A percentile compares a stretch with the other conserved stretches of the same genome.
phyloP scores from a whole-genome alignment of 2,329 filamentous ascomycete species.

The Bipolaris gigantea region DNA sequence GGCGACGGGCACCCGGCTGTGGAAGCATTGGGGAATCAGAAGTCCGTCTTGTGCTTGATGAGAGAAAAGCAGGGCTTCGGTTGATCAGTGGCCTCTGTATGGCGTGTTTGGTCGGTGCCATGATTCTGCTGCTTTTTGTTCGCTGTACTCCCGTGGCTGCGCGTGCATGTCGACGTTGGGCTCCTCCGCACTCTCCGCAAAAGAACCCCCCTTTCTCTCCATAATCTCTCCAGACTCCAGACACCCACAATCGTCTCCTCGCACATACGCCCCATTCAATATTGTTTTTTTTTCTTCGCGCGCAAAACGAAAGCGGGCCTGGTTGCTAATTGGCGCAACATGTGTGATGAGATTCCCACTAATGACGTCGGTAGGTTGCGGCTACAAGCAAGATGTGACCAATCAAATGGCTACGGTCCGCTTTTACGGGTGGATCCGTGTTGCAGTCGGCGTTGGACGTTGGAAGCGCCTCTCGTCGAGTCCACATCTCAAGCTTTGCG shows the following conservation, averaged over 20 bases:
- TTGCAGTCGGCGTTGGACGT: conserved; percentile 12
- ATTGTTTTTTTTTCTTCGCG: conserved; percentile 8
- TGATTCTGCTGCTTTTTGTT: background rate
- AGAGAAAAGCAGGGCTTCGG: background rate
- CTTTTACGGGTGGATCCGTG: conserved; percentile 27
- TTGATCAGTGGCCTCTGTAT: background rate
- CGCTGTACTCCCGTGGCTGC: background rate
- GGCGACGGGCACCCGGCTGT: background rate
- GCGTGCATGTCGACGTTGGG: background rate
- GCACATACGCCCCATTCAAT: conserved; percentile 4
- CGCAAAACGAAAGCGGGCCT: conserved; percentile 3
- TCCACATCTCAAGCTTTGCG: conserved; percentile 20
- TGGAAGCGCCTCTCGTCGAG: conserved; percentile 11
- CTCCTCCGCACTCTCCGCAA: conserved; percentile 21
- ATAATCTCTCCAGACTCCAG: conserved; percentile 20
- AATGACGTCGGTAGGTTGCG: conserved; percentile 21
- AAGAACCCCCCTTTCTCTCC: conserved; percentile 14
- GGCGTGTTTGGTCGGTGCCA: too few species aligned
- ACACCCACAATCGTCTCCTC: conserved; percentile 10
- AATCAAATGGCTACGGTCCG: conserved; percentile 22
- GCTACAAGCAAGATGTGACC: conserved; percentile 10
- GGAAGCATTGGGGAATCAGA: background rate
- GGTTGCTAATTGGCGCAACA: conserved; percentile 1
- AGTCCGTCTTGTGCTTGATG: background rate
- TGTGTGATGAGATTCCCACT: conserved; percentile 7